Evolutionary conservation across 78 protist species (phyloP).

Genomic region (Dictyostelium brefeldianum): DNA sequence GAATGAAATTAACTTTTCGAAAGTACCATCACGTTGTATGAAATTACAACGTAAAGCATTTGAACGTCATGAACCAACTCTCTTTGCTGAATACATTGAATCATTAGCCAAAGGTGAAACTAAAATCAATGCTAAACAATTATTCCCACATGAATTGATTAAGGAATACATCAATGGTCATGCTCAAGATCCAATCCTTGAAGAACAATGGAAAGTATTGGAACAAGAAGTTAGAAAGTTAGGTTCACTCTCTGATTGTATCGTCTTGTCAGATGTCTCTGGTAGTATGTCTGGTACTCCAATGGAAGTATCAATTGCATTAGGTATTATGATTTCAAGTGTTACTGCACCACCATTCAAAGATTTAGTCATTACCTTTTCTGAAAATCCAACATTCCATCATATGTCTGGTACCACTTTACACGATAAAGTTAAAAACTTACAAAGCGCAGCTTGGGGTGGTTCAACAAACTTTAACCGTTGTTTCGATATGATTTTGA

Average conservation of each 20-base stretch:
- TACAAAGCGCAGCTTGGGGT: conserved; percentile 40
- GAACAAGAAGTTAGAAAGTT: conserved; percentile 45
- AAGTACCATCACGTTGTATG: conserved; percentile 81
- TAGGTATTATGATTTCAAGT: conserved; percentile 55
- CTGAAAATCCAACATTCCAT: conserved; percentile 55
- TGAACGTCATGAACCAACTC: conserved; percentile 53
- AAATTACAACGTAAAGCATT: conserved; percentile 35
- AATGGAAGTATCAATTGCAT: conserved; percentile 81
- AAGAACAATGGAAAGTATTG: conserved; percentile 78
- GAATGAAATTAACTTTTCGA: conserved; percentile 32
- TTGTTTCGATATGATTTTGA: conserved; percentile 29
- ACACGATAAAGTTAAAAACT: conserved; percentile 18
- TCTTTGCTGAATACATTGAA: conserved; percentile 18
- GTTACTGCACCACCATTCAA: conserved; percentile 60
- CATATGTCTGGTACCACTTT: conserved; percentile 12
- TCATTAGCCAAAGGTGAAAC: conserved; percentile 51
- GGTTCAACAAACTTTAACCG: conserved; percentile 60
- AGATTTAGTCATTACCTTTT: conserved; percentile 61
- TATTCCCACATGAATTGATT: conserved; percentile 77
- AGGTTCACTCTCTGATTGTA: conserved; percentile 27
- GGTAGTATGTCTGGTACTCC: conserved; percentile 71
- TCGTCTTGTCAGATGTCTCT: conserved; percentile 62
- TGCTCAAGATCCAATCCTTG: conserved; percentile 31
- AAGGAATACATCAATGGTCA: not conserved
- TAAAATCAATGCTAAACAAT: conserved; percentile 64